phyloP scores from a whole-genome alignment of 2,329 filamentous ascomycete genomes.

The Alternaria triticimaculans region DNA sequence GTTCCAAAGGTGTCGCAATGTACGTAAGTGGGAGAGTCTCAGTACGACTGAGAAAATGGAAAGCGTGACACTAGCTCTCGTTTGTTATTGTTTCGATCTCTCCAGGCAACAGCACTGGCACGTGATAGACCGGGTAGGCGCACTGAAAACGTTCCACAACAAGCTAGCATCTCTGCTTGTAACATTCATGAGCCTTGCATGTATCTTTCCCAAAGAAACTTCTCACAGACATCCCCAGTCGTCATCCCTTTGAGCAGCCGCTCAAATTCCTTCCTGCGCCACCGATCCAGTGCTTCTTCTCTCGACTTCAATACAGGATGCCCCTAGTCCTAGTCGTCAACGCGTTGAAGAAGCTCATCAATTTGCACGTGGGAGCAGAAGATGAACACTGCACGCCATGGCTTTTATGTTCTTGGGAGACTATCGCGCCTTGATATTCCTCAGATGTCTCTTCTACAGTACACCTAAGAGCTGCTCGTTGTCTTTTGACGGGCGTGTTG shows the following conservation, averaged over 20 bases:
- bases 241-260: no score
- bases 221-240: no score
- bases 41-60: background rate
- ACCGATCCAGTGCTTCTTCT: no score
- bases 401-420: no score
- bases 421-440: rapidly evolving
- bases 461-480: background rate
- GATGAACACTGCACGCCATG: no score
- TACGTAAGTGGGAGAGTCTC: background rate
- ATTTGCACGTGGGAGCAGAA: no score
- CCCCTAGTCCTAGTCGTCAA: no score
- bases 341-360: no score
- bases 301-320: no score
- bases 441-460: background rate
- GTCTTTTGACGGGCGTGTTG: background rate
- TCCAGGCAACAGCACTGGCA: no score
- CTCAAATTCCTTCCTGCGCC: no score
- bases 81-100: background rate
- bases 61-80: background rate
- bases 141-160: background rate
- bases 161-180: background rate
- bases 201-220: no score
- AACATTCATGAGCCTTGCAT: background rate
- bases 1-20: background rate
- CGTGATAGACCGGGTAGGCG: background rate